phyloP scores from a whole-genome alignment of 352 stramenopile species.

The Pythium insidiosum region DNA sequence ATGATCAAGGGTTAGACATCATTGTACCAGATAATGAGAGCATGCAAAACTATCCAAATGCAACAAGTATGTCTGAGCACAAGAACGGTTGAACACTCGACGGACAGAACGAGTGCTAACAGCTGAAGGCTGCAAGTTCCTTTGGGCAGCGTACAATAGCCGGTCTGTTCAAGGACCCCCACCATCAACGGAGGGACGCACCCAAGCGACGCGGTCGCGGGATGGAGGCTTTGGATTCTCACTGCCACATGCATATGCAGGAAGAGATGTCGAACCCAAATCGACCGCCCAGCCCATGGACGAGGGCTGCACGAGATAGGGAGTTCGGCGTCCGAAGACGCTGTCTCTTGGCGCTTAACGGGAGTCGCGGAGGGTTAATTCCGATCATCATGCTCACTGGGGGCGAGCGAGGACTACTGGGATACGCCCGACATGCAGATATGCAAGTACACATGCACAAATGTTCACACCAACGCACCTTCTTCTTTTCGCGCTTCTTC shows the following conservation, averaged over 20 bases:
- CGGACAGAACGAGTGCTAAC: conserved; percentile 58
- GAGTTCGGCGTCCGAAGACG: conserved; percentile 19
- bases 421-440: conserved; percentile 50
- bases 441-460: conserved; percentile 13
- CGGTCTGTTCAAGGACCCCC: conserved; percentile 90
- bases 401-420: conserved; percentile 84
- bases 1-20: conserved; percentile 1
- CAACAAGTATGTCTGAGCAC: conserved; percentile 69
- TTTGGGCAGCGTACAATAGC: conserved; percentile 87
- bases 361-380: conserved; percentile 88
- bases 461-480: conserved; percentile 43
- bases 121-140: conserved; percentile 87
- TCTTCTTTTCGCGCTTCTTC: conserved; percentile 89
- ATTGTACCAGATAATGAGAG: conserved; percentile 8
- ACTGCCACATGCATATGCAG: conserved; percentile 24
- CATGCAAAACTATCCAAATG: too few relatives aligned
- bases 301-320: conserved; percentile 47
- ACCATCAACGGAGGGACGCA: conserved; percentile 36
- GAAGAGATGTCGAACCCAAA: conserved; percentile 58
- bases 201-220: conserved; percentile 7
- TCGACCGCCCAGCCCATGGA: conserved; percentile 53
- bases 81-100: conserved; percentile 86
- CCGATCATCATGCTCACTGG: conserved; percentile 77
- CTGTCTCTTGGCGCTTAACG: conserved; percentile 84
- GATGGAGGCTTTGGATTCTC: conserved; percentile 82